Base-by-base conservation (phyloP, 176 grass and related monocot genomes). In the Cymbopogon citratus region DNA sequence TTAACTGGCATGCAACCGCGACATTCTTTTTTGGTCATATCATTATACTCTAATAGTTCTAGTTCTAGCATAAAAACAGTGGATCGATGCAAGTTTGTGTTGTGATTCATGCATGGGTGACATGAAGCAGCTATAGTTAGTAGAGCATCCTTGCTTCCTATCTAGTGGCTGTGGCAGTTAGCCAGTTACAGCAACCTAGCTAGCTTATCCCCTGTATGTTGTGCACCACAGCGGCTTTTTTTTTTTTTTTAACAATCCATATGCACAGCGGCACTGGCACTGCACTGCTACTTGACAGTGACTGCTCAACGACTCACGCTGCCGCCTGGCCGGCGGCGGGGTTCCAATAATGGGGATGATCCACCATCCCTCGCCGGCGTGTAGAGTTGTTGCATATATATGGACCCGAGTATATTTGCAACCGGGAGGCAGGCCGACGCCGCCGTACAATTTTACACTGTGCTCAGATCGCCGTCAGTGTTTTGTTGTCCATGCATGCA, bases 181-280 rank as follows among this genome's bases (percentile, higher is more conserved):
- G 18, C 18, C 49, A 52, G 49, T 6, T 52, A 52, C 49, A 52
- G 40, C 64, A 69, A 76, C 46, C 38, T 71, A 45, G 39, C 68
- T 9, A 15, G n/a, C 63, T 77, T 81, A 81, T 81, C 78, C 81
- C 71, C 78, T 87, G 49, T 52, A 52, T 52, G 79, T 72, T 77
- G 23, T 43, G 65, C 24, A 34, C 35, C 40, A 12, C 9, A n/a
- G n/a, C n/a, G n/a, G n/a, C n/a, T n/a, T n/a, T n/a, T n/a, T n/a
- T n/a, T n/a, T n/a, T n/a, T n/a, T n/a, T n/a, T n/a, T n/a, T n/a
- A n/a, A n/a, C n/a, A n/a, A n/a, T n/a, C n/a, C n/a, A n/a, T n/a
- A n/a, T n/a, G 36, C 18, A 76, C 49, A 24, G 28, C 28, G 11
- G 78, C 71, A 63, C 77, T 70, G 72, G 40, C 71, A 36, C 24